phyloP scores from a whole-genome alignment of 106 monocot genomes.

The Hemerocallis citrina region DNA sequence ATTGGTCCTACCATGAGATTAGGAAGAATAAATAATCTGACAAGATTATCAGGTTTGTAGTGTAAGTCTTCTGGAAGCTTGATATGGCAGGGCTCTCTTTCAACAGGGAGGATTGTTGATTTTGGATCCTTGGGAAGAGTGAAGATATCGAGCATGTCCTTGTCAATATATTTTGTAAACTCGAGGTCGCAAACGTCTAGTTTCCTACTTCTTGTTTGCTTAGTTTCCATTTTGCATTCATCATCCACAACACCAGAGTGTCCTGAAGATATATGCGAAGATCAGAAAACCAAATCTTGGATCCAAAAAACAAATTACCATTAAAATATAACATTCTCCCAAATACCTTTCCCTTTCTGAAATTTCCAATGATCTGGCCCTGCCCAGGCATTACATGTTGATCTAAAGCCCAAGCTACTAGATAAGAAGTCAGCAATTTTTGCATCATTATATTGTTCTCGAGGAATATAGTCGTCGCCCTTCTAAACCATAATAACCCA shows the following conservation, averaged over 20 bases:
- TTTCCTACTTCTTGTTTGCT: conserved; percentile 41
- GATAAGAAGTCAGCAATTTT: conserved; percentile 67
- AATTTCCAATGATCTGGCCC: conserved; percentile 98
- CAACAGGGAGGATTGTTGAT: conserved; percentile 41
- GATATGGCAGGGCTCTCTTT: conserved; percentile 35
- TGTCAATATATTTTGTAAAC: conserved; percentile 55
- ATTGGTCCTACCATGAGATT: conserved; percentile 53
- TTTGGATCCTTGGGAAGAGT: conserved; percentile 55
- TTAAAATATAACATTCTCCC: no score
- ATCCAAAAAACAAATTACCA: no score
- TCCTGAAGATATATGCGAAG: conserved; percentile 4
- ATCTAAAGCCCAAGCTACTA: conserved; percentile 61
- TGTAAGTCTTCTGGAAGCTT: conserved; percentile 96
- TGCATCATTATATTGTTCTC: no score
- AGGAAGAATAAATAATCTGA: conserved; percentile 69
- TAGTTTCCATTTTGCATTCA: conserved; percentile 27
- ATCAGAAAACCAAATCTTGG: no score
- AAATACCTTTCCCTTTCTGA: conserved; percentile 68
- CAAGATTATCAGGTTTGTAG: conserved; percentile 82
- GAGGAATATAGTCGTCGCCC: no score
- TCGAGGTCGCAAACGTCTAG: conserved; percentile 38
- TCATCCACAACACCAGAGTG: conserved; percentile 13
- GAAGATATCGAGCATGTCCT: conserved; percentile 39
- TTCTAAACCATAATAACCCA: no score
- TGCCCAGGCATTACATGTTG: conserved; percentile 92